Base-by-base conservation (phyloP, 306 rosid genomes). In the Vachellia collinsii region DNA sequence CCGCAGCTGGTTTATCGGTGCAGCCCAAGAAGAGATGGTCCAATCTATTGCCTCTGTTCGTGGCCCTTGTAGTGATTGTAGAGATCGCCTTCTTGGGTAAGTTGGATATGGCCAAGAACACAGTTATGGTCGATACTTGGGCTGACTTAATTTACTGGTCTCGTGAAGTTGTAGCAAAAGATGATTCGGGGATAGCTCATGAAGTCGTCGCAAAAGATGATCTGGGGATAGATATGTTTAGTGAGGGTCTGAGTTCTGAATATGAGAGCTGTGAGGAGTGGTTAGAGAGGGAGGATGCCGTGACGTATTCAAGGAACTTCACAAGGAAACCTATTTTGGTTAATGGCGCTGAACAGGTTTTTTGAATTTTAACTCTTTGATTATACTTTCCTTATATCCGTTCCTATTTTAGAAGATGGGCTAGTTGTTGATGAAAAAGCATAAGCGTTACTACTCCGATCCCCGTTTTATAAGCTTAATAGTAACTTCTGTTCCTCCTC, bases 41-140 rank as follows among this genome's bases (percentile, higher is more conserved):
- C 79, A 84, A 87, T 70, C 76, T 86, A 46, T 51, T 87, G 88
- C 92, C 88, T 74, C 79, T 93, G 9, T 77, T 89, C 22, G 83
- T 91, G 9, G 89, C 82, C 63, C 72, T 89, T 53, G 88, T 85
- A 71, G 90, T 89, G 43, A 29, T 88, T 39, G 89, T 88, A 17
- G 93, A 82, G 87, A 89, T 89, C 79, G 82, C 78, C 20, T 84
- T 93, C 77, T 85, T 89, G 83, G 92, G 89, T 37, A 81, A 88
- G 77, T 87, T 89, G 46, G 93, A 90, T 87, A 78, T 89, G 77
- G 90, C 72, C 3, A 90, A 88, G 65, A 90, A 89, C 80, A 83
- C 82, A 16, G 80, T 88, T 58, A 47, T 88, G 66, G 89, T 86
- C 51, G 91, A 85, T 86, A 79, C 91, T 50, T 83, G 82, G 90